phyloP scores from a whole-genome alignment of 1,284 basidiomycete species.

The Schizopora paradoxa region DNA sequence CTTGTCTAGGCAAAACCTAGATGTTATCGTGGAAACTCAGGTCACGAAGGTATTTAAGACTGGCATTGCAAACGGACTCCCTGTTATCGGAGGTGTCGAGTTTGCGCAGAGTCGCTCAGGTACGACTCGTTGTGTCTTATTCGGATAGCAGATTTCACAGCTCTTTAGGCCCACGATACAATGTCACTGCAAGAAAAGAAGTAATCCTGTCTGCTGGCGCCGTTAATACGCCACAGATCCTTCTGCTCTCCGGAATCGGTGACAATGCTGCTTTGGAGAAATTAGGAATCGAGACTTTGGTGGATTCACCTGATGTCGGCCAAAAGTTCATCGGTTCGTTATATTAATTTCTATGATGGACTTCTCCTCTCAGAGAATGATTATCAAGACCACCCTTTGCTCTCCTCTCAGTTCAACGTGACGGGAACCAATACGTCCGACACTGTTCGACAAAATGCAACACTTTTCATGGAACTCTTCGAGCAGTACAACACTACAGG shows the following conservation, averaged over 20 bases:
- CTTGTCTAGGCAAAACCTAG: slow-evolving; percentile 33
- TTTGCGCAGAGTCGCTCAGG: too few relatives aligned
- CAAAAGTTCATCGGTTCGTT: slow-evolving; percentile 36
- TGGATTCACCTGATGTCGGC: slow-evolving; percentile 36
- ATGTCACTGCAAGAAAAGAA: slow-evolving; percentile 16
- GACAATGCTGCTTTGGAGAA: slow-evolving; percentile 10
- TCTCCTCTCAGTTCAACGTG: slow-evolving; percentile 27
- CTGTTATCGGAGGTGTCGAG: slow-evolving; percentile 18
- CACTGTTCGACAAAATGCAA: slow-evolving; percentile 20
- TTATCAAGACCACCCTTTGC: slow-evolving; percentile 30
- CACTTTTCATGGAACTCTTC: slow-evolving; percentile 18
- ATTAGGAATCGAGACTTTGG: slow-evolving; percentile 25
- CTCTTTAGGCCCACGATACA: slow-evolving; percentile 4
- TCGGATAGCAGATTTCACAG: too few relatives aligned
- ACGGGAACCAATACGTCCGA: slow-evolving; percentile 29
- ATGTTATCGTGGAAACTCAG: slow-evolving; percentile 37
- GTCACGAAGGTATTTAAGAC: slow-evolving; percentile 30
- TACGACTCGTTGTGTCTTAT: too few relatives aligned
- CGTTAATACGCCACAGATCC: slow-evolving; percentile 29
- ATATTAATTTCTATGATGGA: slow-evolving; percentile 12
- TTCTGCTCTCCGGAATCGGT: slow-evolving; percentile 32
- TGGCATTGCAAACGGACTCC: too few relatives aligned
- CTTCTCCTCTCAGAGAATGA: background rate
- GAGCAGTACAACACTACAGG: slow-evolving; percentile 26
- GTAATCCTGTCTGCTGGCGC: slow-evolving; percentile 27